A percentile compares a stretch with the other conserved stretches of the same genome.
phyloP scores from a whole-genome alignment of 495 filamentous ascomycete genomes.

The Apodospora peruviana region DNA sequence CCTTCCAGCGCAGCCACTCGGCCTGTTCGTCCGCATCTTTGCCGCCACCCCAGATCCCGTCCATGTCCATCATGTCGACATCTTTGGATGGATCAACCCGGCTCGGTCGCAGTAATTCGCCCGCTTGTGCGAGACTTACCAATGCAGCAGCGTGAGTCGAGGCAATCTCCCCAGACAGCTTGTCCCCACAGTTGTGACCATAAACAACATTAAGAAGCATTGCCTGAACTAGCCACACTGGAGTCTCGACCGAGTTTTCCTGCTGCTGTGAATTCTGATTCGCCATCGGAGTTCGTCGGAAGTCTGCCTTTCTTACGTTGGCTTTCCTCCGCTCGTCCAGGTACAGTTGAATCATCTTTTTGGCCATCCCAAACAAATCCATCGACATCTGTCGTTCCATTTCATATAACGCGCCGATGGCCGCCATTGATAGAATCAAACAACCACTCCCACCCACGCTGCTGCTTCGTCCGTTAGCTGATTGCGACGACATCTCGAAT shows the following conservation, averaged over 20 bases:
- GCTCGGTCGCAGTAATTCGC: constrained; percentile 61
- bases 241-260: constrained; percentile 72
- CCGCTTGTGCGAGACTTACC: constrained; percentile 84
- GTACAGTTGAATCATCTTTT: constrained; percentile 91
- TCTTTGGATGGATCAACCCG: constrained; percentile 34
- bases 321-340: constrained; percentile 89
- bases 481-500: constrained; percentile 73
- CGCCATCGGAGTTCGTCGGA: constrained; percentile 50
- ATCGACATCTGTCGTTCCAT: constrained; percentile 72
- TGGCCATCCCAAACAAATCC: constrained; percentile 86
- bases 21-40: constrained; percentile 62
- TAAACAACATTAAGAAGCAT: constrained; percentile 97
- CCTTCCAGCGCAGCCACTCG: constrained; percentile 87
- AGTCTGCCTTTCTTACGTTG: constrained; percentile 75
- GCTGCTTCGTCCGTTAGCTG: constrained; percentile 55
- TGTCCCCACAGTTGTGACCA: constrained; percentile 92
- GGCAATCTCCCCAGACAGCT: constrained; percentile 82
- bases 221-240: constrained; percentile 95
- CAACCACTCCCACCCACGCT: constrained; percentile 80
- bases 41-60: constrained; percentile 43
- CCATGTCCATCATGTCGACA: constrained; percentile 42
- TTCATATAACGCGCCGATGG: constrained; percentile 94
- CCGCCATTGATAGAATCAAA: constrained; percentile 90
- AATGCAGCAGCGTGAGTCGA: constrained; percentile 86
- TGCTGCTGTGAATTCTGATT: constrained; percentile 44